Base-by-base conservation (phyloP, 306 rosid genomes). In the Vigna hirtella region DNA sequence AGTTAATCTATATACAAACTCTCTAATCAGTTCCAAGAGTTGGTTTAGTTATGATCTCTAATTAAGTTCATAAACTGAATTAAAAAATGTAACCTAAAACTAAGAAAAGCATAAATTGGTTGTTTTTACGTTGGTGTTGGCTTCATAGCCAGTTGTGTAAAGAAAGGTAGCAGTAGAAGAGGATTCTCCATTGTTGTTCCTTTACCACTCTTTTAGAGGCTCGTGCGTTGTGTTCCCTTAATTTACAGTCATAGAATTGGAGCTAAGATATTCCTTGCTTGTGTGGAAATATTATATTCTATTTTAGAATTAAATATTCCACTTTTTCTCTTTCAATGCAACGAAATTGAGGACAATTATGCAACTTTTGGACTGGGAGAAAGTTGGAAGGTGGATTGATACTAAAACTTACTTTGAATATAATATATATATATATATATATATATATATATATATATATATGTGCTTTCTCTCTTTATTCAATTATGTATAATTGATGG, bases 91-190 rank as follows among this genome's bases (percentile, higher is more conserved):
- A 26, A 26, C 28, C 28, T 26, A 26, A 26, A 26, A 26, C 28
- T 2, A 26, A 24, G 28, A 24, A 24, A 2, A 26, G 40, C 36
- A 26, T 24, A 58, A 11, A 24, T 24, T 26, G 4, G 1, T 58
- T 26, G 5, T 58, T 26, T 11, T 5, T 32, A 26, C 90, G 91
- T 92, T 87, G 3, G 28, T 4, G 86, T 90, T 90, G 88, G 89
- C 97, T 92, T 92, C 88, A 80, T 32, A 73, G 86, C 93, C 95
- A 90, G 93, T 92, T 90, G 93, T 83, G 70, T 77, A 88, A 91
- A 87, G 90, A 40, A 0, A 77, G 36, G 36, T 32, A 32, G 36
- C 1, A 32, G 36, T 32, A 32, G 38, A 5, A 5, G 85, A 83
- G 81, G 91, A 88, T 90, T 87, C 95, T 80, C 83, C 61, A 10